Evolutionary conservation across 768 basidiomycete genomes (phyloP).

Genomic region (Boletus tylopilopsis): DNA sequence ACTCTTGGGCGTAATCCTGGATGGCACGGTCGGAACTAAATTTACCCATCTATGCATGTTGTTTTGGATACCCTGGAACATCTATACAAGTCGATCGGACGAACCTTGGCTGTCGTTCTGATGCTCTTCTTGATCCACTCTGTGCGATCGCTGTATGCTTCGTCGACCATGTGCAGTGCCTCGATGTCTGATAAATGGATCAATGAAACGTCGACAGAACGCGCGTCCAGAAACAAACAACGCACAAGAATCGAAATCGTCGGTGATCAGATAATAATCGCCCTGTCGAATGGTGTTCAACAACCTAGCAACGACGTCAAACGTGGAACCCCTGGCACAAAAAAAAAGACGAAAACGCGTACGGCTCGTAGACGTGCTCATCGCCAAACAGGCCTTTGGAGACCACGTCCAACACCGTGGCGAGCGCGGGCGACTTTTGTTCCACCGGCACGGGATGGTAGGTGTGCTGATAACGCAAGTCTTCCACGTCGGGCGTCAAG

Average conservation of each 20-base stretch:
- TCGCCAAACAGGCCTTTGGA: constrained; percentile 81
- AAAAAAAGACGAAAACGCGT: constrained; percentile 26
- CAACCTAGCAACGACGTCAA: constrained; percentile 39
- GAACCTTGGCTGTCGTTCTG: constrained; percentile 71
- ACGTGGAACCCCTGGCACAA: too few relatives aligned
- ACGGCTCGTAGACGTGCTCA: constrained; percentile 80
- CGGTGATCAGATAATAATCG: constrained; percentile 79
- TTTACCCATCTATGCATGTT: constrained; percentile 75
- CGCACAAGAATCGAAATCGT: constrained; percentile 93
- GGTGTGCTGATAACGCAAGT: constrained; percentile 79
- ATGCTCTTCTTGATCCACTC: constrained; percentile 95
- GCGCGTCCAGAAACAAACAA: constrained; percentile 6
- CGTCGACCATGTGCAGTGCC: constrained; percentile 83
- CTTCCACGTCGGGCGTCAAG: constrained; percentile 83
- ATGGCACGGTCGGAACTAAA: constrained; percentile 95
- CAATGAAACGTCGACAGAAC: not conserved
- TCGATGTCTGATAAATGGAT: constrained; percentile 57
- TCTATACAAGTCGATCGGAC: constrained; percentile 50
- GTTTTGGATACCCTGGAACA: constrained; percentile 45
- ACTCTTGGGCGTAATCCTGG: constrained; percentile 86
- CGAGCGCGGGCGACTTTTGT: constrained; percentile 79
- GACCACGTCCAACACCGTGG: constrained; percentile 72
- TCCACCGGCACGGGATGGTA: constrained; percentile 82
- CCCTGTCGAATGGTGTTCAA: constrained; percentile 73
- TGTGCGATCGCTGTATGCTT: constrained; percentile 76